Percentiles rank a stretch among this genome's conserved stretches.
Evolutionary conservation across 768 basidiomycete genomes (phyloP).

Genomic region (Floccularia luteovirens): DNA sequence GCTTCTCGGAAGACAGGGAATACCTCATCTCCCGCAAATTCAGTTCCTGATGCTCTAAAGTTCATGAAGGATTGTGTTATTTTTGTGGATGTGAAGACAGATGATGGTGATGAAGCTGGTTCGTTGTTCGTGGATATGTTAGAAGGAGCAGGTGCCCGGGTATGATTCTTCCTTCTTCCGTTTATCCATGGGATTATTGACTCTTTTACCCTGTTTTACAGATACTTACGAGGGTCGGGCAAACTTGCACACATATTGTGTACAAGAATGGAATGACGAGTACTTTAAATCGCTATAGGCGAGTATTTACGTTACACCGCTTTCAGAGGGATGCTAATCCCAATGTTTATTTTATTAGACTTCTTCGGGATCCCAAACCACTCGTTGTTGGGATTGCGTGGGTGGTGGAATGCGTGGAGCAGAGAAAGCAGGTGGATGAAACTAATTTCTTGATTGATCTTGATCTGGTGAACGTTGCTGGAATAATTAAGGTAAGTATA

Average conservation of each 20-base stretch:
- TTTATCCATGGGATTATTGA: neutral
- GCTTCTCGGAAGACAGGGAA: conserved; percentile 4
- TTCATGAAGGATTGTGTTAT: conserved; percentile 69
- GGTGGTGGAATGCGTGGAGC: conserved; percentile 84
- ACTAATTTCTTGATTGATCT: conserved; percentile 58
- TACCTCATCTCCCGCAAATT: conserved; percentile 11
- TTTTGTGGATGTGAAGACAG: conserved; percentile 85
- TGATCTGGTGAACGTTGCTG: conserved; percentile 48
- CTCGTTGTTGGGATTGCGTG: conserved; percentile 78
- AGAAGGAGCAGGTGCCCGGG: conserved; percentile 72
- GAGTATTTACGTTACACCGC: conserved; percentile 13
- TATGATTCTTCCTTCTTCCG: conserved; percentile 22
- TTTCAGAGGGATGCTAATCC: neutral
- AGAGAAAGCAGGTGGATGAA: conserved; percentile 57
- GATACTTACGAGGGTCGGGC: conserved; percentile 60
- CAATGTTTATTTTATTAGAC: conserved; percentile 22
- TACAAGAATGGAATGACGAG: conserved; percentile 77
- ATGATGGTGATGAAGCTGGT: conserved; percentile 77
- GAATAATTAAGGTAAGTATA: conserved; percentile 49
- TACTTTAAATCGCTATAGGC: conserved; percentile 71
- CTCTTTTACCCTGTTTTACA: conserved; percentile 16
- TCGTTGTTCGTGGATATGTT: conserved; percentile 81
- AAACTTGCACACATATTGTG: conserved; percentile 77
- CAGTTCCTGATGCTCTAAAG: conserved; percentile 29
- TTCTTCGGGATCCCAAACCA: conserved; percentile 63